Evolutionary conservation across 306 rosid species (phyloP).

Genomic region (Casuarina cunninghamiana): DNA sequence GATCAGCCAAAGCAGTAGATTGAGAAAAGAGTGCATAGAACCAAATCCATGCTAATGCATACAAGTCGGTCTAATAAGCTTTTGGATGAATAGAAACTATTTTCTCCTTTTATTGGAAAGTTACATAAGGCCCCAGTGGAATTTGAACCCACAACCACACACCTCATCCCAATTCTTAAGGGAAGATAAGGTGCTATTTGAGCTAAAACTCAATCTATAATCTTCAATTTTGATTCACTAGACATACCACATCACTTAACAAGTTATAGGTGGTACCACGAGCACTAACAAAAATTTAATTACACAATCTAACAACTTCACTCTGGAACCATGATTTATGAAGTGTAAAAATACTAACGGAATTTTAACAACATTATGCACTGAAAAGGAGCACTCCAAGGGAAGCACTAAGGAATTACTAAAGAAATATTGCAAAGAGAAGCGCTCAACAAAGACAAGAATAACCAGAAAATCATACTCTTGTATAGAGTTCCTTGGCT

Average conservation of each 20-base stretch:
- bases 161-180: not conserved
- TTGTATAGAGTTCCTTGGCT: slow-evolving; percentile 90
- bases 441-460: slow-evolving; percentile 19
- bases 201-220: slow-evolving; percentile 3
- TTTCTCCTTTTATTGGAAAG: not conserved
- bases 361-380: slow-evolving; percentile 12
- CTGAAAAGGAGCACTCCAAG: slow-evolving; percentile 17
- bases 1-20: not conserved
- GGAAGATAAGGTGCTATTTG: not conserved
- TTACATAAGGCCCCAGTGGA: not conserved
- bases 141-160: not conserved
- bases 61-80: not conserved
- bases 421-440: slow-evolving; percentile 13
- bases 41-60: not conserved
- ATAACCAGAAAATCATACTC: slow-evolving; percentile 41
- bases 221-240: not conserved
- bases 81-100: not conserved
- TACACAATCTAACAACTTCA: not conserved
- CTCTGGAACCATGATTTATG: not conserved
- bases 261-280: not conserved
- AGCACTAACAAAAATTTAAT: not conserved
- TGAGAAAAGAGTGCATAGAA: not conserved
- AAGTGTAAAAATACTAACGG: slow-evolving; percentile 23
- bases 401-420: slow-evolving; percentile 11
- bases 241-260: not conserved